Conservation (phyloP, 2,329 filamentous ascomycete genomes). For the Cladosporium velox region DNA sequence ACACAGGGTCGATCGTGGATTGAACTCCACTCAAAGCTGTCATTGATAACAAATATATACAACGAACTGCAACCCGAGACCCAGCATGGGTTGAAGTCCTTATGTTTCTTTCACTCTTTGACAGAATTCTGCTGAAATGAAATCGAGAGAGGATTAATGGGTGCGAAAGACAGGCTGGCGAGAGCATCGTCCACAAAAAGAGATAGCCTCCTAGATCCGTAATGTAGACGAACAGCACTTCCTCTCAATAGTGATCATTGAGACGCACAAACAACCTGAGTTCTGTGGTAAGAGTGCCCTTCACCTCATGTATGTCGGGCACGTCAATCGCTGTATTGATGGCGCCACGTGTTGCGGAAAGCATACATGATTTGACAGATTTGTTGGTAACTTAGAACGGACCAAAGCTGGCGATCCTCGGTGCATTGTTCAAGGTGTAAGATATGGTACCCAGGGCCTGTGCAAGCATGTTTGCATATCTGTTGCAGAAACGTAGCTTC, state of each 20-base stretch:
- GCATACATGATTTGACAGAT: too few relatives aligned
- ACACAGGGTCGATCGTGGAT: neutral
- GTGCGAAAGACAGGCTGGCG: neutral
- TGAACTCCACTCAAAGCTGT: neutral
- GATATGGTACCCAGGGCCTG: neutral
- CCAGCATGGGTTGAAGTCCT: neutral
- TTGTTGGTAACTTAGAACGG: neutral
- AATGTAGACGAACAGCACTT: neutral
- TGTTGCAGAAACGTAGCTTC: neutral
- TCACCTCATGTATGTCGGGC: too few relatives aligned
- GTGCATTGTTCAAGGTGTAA: neutral
- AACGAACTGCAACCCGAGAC: neutral
- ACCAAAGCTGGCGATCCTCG: too few relatives aligned
- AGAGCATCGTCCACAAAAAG: neutral
- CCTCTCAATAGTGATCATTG: neutral
- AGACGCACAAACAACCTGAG: neutral
- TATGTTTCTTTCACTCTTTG: neutral
- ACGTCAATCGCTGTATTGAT: neutral
- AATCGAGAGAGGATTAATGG: neutral
- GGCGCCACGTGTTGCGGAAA: neutral
- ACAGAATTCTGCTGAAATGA: neutral
- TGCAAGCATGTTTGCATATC: neutral
- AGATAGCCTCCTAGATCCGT: neutral
- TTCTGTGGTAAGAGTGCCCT: neutral
- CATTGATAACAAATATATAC: neutral